phyloP scores from a whole-genome alignment of 805 yeast species.

The Sugiyamaella americana region DNA sequence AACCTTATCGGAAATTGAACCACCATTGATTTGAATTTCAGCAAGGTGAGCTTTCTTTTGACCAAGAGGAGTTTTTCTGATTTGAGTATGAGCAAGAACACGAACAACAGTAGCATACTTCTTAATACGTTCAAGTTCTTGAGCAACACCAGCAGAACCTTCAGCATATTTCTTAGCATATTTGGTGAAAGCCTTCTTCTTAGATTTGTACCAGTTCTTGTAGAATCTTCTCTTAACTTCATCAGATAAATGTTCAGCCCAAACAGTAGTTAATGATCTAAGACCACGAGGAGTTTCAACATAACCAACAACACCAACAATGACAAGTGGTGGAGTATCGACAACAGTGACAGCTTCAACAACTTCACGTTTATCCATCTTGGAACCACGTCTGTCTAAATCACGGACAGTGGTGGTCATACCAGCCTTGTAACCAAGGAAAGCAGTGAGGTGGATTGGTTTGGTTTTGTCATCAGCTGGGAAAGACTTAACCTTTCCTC shows the following conservation, averaged over 20 bases:
- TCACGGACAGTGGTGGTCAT: slow-evolving; percentile 99
- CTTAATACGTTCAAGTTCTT: slow-evolving; percentile 96
- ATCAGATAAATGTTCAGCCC: slow-evolving; percentile 99
- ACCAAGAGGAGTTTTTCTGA: slow-evolving; percentile 97
- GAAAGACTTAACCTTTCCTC: slow-evolving; percentile 99
- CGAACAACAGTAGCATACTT: slow-evolving; percentile 98
- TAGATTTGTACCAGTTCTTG: slow-evolving; percentile 99
- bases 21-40: slow-evolving; percentile 99
- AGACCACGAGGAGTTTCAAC: slow-evolving; percentile 99
- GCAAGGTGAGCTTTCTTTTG: slow-evolving; percentile 99
- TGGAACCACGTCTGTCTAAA: slow-evolving; percentile 99
- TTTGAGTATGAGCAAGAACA: slow-evolving; percentile 98
- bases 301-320: slow-evolving; percentile 99
- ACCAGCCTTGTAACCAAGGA: slow-evolving; percentile 99
- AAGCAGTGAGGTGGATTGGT: slow-evolving; percentile 98
- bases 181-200: slow-evolving; percentile 99
- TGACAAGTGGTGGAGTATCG: slow-evolving; percentile 98
- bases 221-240: slow-evolving; percentile 99
- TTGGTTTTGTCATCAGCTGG: slow-evolving; percentile 97
- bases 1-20: slow-evolving; percentile 95
- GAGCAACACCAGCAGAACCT: slow-evolving; percentile 81
- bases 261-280: slow-evolving; percentile 98
- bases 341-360: slow-evolving; percentile 99
- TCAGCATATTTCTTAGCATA: slow-evolving; percentile 97
- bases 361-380: slow-evolving; percentile 99